These are phyloP conservation scores for Trametes versicolor DNA, from an alignment of 1,284 basidiomycete species.

Conservation along the genomic window DNA sequence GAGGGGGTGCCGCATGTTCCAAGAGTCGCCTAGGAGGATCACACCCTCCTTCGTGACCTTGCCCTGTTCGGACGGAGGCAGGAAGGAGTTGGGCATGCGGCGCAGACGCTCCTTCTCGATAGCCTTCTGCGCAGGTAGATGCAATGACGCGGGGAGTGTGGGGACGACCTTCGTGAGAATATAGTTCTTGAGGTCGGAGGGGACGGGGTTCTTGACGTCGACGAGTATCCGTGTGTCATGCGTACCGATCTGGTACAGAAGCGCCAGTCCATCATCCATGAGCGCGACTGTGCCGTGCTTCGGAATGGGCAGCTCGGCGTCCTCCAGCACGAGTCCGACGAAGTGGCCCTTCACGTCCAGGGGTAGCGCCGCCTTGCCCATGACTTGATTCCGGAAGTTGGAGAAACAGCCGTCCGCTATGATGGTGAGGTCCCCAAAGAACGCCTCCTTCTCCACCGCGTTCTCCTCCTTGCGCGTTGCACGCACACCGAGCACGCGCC, in stretches of 20 bases:
- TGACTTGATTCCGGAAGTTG: slow-evolving; percentile 73
- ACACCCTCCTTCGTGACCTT: slow-evolving; percentile 72
- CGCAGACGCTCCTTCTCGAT: slow-evolving; percentile 80
- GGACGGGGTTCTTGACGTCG: slow-evolving; percentile 90
- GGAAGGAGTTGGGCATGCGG: slow-evolving; percentile 96
- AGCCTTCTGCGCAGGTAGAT: slow-evolving; percentile 67
- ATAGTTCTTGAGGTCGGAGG: slow-evolving; percentile 80
- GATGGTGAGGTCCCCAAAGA: slow-evolving; percentile 84
- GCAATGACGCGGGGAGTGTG: slow-evolving; percentile 79
- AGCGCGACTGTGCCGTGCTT: slow-evolving; percentile 90
- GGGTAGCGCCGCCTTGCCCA: slow-evolving; percentile 48
- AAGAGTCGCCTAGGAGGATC: slow-evolving; percentile 93
- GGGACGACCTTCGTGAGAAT: slow-evolving; percentile 81
- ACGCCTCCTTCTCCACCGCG: slow-evolving; percentile 57
- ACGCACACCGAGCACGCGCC: slow-evolving; percentile 69
- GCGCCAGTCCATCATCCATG: slow-evolving; percentile 82
- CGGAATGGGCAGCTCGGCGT: slow-evolving; percentile 78
- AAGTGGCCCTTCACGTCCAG: slow-evolving; percentile 32
- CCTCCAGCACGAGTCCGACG: slow-evolving; percentile 32
- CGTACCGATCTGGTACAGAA: slow-evolving; percentile 87
- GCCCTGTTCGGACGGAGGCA: slow-evolving; percentile 85
- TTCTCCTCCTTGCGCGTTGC: slow-evolving; percentile 57
- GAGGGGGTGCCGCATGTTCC: slow-evolving; percentile 99
- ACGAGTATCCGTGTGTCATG: slow-evolving; percentile 92
- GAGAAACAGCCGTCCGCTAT: slow-evolving; percentile 97